Evolutionary conservation across 1,139 yeast species (phyloP).

Genomic region (Zygosaccharomyces pseudobailii): DNA sequence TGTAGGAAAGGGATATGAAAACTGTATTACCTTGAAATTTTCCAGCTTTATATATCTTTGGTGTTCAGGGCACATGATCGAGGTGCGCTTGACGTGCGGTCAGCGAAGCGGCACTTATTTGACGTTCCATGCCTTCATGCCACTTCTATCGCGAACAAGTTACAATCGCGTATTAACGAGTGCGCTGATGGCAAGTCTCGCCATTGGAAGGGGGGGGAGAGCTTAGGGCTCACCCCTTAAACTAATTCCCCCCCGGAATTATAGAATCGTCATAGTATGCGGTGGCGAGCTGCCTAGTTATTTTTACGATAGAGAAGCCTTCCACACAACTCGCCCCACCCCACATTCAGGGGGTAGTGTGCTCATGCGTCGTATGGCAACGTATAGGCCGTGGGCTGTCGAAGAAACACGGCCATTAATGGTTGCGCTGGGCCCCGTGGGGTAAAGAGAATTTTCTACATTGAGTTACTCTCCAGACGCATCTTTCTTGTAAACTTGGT

Average conservation of each 20-base stretch:
- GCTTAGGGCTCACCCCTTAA: neutral
- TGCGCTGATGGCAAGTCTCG: neutral
- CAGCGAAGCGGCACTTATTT: neutral
- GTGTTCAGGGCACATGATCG: neutral
- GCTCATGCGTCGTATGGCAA: neutral
- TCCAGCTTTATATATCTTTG: conserved; percentile 1
- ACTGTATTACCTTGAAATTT: neutral
- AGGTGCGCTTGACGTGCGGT: neutral
- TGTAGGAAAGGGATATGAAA: neutral
- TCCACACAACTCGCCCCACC: neutral
- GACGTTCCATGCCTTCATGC: neutral
- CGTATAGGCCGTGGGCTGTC: neutral
- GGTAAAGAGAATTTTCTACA: neutral
- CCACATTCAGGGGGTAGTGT: neutral
- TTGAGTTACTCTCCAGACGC: neutral
- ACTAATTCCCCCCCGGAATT: neutral
- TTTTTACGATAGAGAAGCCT: neutral
- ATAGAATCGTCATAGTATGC: neutral
- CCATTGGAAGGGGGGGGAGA: neutral
- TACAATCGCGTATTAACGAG: neutral
- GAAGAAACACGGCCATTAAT: neutral
- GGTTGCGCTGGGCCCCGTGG: neutral
- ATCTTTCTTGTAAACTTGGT: neutral
- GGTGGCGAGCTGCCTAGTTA: neutral
- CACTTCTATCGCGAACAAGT: neutral